These are phyloP conservation scores for Gossypium trilobum DNA, from an alignment of 441 rosid genomes.

Conservation along the genomic window DNA sequence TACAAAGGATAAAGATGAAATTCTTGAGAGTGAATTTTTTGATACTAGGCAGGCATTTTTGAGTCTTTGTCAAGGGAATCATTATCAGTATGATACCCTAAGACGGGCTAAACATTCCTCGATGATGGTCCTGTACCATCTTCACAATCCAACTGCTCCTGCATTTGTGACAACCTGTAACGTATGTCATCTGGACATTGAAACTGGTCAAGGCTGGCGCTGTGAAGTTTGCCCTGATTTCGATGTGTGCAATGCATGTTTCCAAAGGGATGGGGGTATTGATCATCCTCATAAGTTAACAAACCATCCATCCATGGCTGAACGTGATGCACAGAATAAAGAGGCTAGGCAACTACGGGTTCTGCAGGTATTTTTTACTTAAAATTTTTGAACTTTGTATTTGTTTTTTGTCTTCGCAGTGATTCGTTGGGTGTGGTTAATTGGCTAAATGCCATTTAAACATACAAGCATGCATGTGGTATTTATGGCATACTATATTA, in stretches of 20 bases:
- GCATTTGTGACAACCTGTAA: slow-evolving; percentile 91
- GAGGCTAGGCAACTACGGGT: slow-evolving; percentile 91
- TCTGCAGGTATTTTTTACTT: slow-evolving; percentile 51
- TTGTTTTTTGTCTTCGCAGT: background rate
- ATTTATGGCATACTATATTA: background rate
- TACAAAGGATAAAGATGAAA: slow-evolving; percentile 90
- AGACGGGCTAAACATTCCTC: slow-evolving; percentile 98
- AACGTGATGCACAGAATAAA: slow-evolving; percentile 91
- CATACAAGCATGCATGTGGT: no score
- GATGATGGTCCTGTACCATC: slow-evolving; percentile 99
- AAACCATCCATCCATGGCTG: slow-evolving; percentile 83
- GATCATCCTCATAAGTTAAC: slow-evolving; percentile 98
- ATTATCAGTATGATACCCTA: slow-evolving; percentile 93
- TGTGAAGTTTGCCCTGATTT: slow-evolving; percentile 98
- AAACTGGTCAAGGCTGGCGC: slow-evolving; percentile 99
- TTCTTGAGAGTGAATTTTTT: slow-evolving; percentile 95
- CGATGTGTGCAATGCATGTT: slow-evolving; percentile 87
- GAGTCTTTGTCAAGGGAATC: slow-evolving; percentile 99
- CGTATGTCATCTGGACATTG: slow-evolving; percentile 81
- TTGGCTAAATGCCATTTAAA: background rate
- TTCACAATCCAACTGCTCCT: slow-evolving; percentile 98
- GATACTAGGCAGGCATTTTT: slow-evolving; percentile 98
- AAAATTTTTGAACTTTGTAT: background rate
- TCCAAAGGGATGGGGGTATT: slow-evolving; percentile 74
- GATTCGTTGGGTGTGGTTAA: background rate